These are phyloP conservation scores for Moesziomyces sp. DNA, from an alignment of 1,284 basidiomycete species.

Conservation along the genomic window DNA sequence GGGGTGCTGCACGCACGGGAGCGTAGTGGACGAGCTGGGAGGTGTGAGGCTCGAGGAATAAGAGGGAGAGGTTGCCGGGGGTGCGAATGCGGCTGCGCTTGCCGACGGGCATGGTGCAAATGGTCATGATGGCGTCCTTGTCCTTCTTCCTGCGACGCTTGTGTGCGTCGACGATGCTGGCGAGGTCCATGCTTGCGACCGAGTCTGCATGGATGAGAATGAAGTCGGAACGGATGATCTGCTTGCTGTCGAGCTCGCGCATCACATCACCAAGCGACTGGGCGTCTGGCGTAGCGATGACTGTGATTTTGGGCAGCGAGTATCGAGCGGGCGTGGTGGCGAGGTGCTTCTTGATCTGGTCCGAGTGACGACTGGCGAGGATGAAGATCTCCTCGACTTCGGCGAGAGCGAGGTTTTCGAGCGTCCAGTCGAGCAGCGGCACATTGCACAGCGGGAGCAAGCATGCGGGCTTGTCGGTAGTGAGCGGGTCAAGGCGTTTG, in stretches of 20 bases:
- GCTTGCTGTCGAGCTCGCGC: conserved; percentile 88
- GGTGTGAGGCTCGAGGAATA: conserved; percentile 57
- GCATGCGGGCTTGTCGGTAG: conserved; percentile 71
- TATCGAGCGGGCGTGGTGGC: conserved; percentile 69
- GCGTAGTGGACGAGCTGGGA: conserved; percentile 67
- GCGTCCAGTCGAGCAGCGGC: conserved; percentile 92
- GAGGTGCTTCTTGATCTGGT: conserved; percentile 72
- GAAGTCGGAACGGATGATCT: conserved; percentile 85
- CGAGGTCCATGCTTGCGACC: conserved; percentile 90
- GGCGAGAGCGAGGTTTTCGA: conserved; percentile 89
- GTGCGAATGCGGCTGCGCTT: conserved; percentile 41
- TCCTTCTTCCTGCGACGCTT: conserved; percentile 86
- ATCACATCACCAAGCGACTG: conserved; percentile 94
- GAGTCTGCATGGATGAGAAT: conserved; percentile 89
- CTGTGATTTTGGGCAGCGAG: conserved; percentile 73
- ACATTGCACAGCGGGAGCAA: conserved; percentile 93
- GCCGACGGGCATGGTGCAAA: conserved; percentile 45
- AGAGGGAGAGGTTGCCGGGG: conserved; percentile 56
- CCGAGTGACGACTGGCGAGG: conserved; percentile 73
- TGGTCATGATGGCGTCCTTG: conserved; percentile 93
- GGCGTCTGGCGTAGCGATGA: conserved; percentile 86
- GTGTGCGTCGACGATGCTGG: conserved; percentile 86
- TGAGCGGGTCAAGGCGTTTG: conserved; percentile 88
- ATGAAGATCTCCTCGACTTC: conserved; percentile 96
- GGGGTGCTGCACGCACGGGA: conserved; percentile 62